Conservation (phyloP, 164 flowering plant species). For the Aristolochia contorta region DNA sequence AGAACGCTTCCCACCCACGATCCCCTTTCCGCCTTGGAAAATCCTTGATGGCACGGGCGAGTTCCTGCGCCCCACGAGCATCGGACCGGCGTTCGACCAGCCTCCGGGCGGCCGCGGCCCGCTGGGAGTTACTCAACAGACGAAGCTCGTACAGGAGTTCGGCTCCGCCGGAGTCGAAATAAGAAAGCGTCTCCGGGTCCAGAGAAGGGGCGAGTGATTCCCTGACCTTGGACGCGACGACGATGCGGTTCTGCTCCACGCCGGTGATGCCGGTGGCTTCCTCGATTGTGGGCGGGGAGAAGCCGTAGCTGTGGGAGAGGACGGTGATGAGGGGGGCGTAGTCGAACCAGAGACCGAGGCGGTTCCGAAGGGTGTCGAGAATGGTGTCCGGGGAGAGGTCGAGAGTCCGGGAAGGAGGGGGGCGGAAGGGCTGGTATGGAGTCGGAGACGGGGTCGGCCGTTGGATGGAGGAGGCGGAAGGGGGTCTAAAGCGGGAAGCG, state of each 20-base stretch:
- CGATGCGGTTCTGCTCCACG: slow-evolving; percentile 67
- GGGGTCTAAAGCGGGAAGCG: background rate
- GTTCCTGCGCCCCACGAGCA: slow-evolving; percentile 38
- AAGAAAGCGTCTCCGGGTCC: slow-evolving; percentile 32
- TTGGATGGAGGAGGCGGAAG: no score
- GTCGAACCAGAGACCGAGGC: slow-evolving; percentile 81
- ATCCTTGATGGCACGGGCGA: slow-evolving; percentile 86
- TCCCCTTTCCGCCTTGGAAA: slow-evolving; percentile 59
- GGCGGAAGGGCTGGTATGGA: slow-evolving; percentile 74
- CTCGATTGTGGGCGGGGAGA: slow-evolving; percentile 57
- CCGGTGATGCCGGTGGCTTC: slow-evolving; percentile 82
- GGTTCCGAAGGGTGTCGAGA: slow-evolving; percentile 53
- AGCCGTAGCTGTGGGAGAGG: slow-evolving; percentile 48
- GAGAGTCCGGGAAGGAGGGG: slow-evolving; percentile 49
- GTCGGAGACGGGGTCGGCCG: slow-evolving; percentile 12
- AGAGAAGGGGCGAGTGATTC: slow-evolving; percentile 44
- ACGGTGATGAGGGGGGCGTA: slow-evolving; percentile 71
- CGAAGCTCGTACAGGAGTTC: slow-evolving; percentile 69
- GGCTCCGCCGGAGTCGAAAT: slow-evolving; percentile 56
- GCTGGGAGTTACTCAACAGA: slow-evolving; percentile 39
- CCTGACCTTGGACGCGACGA: slow-evolving; percentile 70
- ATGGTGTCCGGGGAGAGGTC: slow-evolving; percentile 39
- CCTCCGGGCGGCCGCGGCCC: slow-evolving; percentile 42
- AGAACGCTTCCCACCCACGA: slow-evolving; percentile 51
- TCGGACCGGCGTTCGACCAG: slow-evolving; percentile 31